Evolutionary conservation across 352 stramenopile genomes (phyloP).

Genomic region (Phytopythium chamaehyphon): DNA sequence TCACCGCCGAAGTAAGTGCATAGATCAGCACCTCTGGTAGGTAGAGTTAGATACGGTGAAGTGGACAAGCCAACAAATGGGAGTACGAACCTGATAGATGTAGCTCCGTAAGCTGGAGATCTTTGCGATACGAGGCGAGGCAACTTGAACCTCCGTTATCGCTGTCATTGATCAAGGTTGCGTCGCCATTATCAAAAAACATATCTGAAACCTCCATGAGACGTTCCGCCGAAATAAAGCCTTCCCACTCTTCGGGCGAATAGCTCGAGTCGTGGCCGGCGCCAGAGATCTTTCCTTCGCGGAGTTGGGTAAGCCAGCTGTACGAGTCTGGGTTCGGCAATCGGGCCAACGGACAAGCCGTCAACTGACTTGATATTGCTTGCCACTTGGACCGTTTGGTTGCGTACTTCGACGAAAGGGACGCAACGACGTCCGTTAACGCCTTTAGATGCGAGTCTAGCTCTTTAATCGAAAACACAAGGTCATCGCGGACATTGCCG

Average conservation of each 20-base stretch:
- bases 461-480: neutral
- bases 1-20: constrained; percentile 47
- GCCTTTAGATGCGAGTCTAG: neutral
- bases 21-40: constrained; percentile 53
- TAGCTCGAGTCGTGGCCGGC: constrained; percentile 52
- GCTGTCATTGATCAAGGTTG: constrained; percentile 14
- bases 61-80: neutral
- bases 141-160: constrained; percentile 14
- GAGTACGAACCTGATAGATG: constrained; percentile 23
- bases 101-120: constrained; percentile 37
- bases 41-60: neutral
- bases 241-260: constrained; percentile 6
- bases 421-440: neutral
- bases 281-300: constrained; percentile 75
- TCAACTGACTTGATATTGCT: constrained; percentile 63
- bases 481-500: constrained; percentile 5
- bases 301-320: constrained; percentile 72
- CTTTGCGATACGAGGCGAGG: constrained; percentile 35
- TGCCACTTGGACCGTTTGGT: constrained; percentile 45
- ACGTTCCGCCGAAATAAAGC: constrained; percentile 28
- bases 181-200: constrained; percentile 35
- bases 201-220: constrained; percentile 33
- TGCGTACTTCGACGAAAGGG: constrained; percentile 5
- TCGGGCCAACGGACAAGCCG: constrained; percentile 47
- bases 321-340: constrained; percentile 53